Evolutionary conservation across 441 rosid genomes (phyloP), one percentile per base, ranked within the genome.

Genomic region (Biscutella laevigata): DNA sequence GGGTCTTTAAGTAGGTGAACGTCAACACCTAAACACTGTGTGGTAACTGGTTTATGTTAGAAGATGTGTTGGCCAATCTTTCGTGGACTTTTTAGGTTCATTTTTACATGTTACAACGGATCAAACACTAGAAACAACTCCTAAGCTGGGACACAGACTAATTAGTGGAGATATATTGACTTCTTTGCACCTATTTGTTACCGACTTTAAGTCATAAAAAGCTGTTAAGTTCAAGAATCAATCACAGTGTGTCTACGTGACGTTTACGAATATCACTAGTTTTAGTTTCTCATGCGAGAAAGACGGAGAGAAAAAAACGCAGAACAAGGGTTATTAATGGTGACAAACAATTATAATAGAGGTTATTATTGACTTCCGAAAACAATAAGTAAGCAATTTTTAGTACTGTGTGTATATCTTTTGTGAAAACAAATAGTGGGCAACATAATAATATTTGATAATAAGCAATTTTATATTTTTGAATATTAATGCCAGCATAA

Each of bases 131-230:
- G 4, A 22, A 43, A 50, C 34, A n/a, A n/a, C n/a, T 42, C 34
- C 25, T 0, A 34, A 47, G 6, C 4, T 35, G 21, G 64, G 64
- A 22, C 64, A 64, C 49, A 40, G 64, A 65, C 64, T 65, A 20
- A 42, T 42, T 43, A 22, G 33, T 42, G 7, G 17, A 21, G 38
- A 49, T 26, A 27, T 15, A 1, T 35, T 14, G 58, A 57, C 50
- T 50, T 57, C 33, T 35, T 33, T 35, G 34, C 25, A 50, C 69
- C 53, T 34, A 29, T 8, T 27, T 37, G 35, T 42, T n/a, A 33
- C 51, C 64, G 19, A 41, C 34, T 39, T 56, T n/a, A 17, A 19
- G 67, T 37, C 61, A 38, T 38, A 56, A 30, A 56, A 57, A 49
- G 63, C 51, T 41, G 63, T 42, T 64, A 53, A 12, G 36, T 14